phyloP scores from a whole-genome alignment of 2,329 filamentous ascomycete genomes.

The Aspergillus bombycis region DNA sequence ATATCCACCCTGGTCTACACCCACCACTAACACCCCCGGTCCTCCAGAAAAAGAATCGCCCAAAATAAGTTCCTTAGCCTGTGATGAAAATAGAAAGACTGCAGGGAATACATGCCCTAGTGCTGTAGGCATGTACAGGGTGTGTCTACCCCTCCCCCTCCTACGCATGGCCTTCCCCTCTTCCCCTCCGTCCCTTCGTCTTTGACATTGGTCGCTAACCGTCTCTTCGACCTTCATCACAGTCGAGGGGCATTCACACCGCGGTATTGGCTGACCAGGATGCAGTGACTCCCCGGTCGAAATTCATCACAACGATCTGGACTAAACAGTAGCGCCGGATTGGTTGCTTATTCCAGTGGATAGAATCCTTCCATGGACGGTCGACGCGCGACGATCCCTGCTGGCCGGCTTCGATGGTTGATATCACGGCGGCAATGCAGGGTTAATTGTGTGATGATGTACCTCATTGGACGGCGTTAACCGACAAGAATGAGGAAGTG shows the following conservation, averaged over 20 bases:
- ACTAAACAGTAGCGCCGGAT: constrained; percentile 1
- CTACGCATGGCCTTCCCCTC: not conserved
- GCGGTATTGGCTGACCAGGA: not conserved
- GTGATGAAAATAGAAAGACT: constrained; percentile 7
- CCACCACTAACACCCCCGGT: not conserved
- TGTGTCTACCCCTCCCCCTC: not conserved
- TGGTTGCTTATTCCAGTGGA: constrained; percentile 6
- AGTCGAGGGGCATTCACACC: not conserved
- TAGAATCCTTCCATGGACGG: not conserved
- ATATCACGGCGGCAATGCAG: constrained; percentile 21
- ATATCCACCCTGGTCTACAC: not conserved
- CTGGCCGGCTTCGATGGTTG: not conserved
- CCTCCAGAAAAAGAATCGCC: not conserved
- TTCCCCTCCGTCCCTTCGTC: not conserved
- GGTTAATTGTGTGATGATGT: constrained; percentile 18
- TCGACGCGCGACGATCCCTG: not conserved
- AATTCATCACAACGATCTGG: constrained; percentile 3
- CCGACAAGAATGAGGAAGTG: not conserved
- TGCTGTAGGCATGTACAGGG: not conserved
- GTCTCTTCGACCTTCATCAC: not conserved
- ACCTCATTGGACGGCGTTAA: constrained; percentile 3
- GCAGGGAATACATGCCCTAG: not conserved
- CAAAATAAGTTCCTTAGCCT: constrained; percentile 8
- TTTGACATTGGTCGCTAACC: not conserved
- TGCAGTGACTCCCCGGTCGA: constrained; percentile 4